These are phyloP conservation scores for Entoloma clypeatum DNA, from an alignment of 1,284 basidiomycete genomes.

Conservation along the genomic window DNA sequence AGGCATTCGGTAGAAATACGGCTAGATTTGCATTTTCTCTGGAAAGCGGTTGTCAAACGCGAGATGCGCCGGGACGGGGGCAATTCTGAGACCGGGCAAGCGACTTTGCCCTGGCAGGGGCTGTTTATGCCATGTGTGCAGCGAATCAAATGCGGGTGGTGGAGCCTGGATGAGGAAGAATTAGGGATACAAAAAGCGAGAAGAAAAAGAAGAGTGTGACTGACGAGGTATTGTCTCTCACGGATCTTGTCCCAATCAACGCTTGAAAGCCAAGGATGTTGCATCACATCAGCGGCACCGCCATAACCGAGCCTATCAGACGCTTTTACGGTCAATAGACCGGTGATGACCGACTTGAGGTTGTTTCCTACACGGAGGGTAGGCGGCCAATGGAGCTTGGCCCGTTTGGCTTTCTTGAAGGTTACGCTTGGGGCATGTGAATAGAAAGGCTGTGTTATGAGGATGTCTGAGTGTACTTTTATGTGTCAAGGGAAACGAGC, in stretches of 20 bases:
- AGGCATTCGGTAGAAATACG: neutral
- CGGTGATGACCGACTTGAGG: constrained; percentile 38
- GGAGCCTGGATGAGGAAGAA: constrained; percentile 24
- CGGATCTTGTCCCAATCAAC: constrained; percentile 45
- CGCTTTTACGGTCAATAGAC: constrained; percentile 36
- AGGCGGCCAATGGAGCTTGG: constrained; percentile 34
- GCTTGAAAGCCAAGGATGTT: constrained; percentile 37
- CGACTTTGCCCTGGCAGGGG: constrained; percentile 28
- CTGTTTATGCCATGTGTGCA: constrained; percentile 31
- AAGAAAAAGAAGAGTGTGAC: constrained; percentile 20
- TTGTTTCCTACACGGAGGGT: constrained; percentile 31
- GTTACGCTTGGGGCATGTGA: constrained; percentile 23
- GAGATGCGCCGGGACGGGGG: constrained; percentile 23
- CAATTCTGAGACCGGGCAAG: constrained; percentile 29
- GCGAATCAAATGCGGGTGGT: constrained; percentile 16
- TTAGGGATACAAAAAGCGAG: constrained; percentile 2
- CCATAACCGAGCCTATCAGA: constrained; percentile 36
- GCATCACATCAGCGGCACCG: constrained; percentile 29
- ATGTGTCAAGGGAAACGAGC: constrained; percentile 3
- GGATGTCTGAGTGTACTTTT: neutral
- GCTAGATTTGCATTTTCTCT: constrained; percentile 2
- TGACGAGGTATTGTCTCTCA: constrained; percentile 38
- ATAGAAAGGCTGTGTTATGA: constrained; percentile 31
- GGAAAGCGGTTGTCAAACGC: constrained; percentile 30
- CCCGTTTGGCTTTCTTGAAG: constrained; percentile 22